Conservation (phyloP, 108 stramenopile genomes). For the Nannochloropsis gaditana region DNA sequence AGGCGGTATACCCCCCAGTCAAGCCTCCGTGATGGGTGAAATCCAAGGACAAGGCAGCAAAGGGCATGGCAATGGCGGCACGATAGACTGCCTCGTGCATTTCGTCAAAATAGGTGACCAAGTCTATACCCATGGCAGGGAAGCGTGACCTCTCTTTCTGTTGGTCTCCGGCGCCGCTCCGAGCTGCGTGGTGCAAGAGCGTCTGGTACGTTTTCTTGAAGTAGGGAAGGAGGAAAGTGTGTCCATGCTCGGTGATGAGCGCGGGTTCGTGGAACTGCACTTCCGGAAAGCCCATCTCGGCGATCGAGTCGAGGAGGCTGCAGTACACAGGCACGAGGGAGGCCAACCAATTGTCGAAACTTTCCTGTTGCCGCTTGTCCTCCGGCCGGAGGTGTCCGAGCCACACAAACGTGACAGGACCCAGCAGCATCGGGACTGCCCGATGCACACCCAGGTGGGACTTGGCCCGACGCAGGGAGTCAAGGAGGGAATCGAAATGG, state of each 20-base stretch:
- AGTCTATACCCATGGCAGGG: slow-evolving; percentile 38
- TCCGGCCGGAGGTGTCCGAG: slow-evolving; percentile 34
- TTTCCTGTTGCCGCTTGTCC: background rate
- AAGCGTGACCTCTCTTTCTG: background rate
- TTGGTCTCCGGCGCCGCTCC: background rate
- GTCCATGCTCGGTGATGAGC: slow-evolving; percentile 49
- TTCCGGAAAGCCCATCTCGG: slow-evolving; percentile 55
- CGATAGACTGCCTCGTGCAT: slow-evolving; percentile 56
- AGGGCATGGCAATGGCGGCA: slow-evolving; percentile 48
- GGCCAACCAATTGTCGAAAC: slow-evolving; percentile 32
- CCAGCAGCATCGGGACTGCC: slow-evolving; percentile 58
- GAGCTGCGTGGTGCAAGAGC: background rate
- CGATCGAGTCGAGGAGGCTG: slow-evolving; percentile 43
- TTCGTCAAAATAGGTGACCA: slow-evolving; percentile 64
- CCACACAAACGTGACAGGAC: slow-evolving; percentile 57
- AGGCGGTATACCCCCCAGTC: slow-evolving; percentile 23
- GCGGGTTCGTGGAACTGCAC: slow-evolving; percentile 65
- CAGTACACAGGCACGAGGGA: slow-evolving; percentile 16
- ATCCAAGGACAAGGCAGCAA: slow-evolving; percentile 56
- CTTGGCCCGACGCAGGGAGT: slow-evolving; percentile 48
- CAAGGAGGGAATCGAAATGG: slow-evolving; percentile 44
- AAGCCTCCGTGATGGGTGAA: slow-evolving; percentile 59
- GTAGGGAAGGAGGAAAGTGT: background rate
- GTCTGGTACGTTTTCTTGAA: background rate
- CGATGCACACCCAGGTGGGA: slow-evolving; percentile 40